Evolutionary conservation across 1,284 basidiomycete species (phyloP), one percentile per base, ranked within the genome.

Genomic region (Irpex rosettiformis): DNA sequence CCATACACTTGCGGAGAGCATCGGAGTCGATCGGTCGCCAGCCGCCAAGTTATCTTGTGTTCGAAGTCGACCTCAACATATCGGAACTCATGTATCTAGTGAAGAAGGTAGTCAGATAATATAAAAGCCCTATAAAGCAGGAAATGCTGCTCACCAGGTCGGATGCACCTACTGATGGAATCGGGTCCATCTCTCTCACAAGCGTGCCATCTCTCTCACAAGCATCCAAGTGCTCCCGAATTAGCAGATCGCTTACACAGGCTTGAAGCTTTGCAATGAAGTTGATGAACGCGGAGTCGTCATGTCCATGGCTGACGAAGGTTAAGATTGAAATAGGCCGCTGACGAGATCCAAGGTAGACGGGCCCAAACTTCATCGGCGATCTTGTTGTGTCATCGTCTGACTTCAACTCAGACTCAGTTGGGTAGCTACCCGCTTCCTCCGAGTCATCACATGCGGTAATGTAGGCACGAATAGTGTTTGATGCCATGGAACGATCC

Each of bases 21-120:
- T 18, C 62, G 60, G 1, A 72, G 59, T 42, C 65, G 64, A 42
- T 74, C 69, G 0, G 53, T 61, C 7, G 22, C 22, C 29, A 59
- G 29, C 8, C 55, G 16, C 71, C 70, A 72, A 37, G 69, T 63
- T 0, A 71, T 70, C 27, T 63, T 55, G 2, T 69, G 72, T 58
- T 69, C 62, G 42, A 66, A 73, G 49, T 62, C 55, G 5, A 70
- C 58, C 25, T 65, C 63, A 6, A 73, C 6, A 47, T 61, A 67
- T 3, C 47, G 24, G 53, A 64, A 65, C 28, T 62, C 62, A 8
- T 47, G 59, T 25, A 64, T 60, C 45, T 48, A 1, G 1, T 48
- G n/a, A n/a, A n/a, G n/a, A n/a, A n/a, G 22, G 18, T 18, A 47
- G 24, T 47, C 24, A 47, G 24, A n/a, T 2, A 47, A 25, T 3